Evolutionary conservation across 106 monocot species (phyloP), one percentile per base, ranked within the genome.

Genomic region (Dendrobium catenatum): DNA sequence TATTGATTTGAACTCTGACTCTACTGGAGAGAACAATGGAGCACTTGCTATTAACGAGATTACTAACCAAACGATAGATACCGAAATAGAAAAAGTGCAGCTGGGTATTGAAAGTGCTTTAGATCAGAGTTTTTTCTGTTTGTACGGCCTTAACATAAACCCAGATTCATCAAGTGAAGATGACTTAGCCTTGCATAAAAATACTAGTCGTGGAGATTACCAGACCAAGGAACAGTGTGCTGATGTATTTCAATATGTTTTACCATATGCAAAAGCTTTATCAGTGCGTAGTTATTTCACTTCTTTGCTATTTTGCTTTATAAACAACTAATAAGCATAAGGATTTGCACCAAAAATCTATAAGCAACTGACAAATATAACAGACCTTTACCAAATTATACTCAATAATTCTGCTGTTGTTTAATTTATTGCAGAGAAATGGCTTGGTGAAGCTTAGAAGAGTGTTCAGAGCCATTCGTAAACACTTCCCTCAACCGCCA

Each of bases 211-310:
- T 77, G 98, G 98, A 77, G 99, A 99, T 79, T 93, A 95, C 84
- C 91, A 99, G 87, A 99, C 95, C 43, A 93, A 90, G 81, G 99
- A 95, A 76, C 99, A 99, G 77, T 99, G 95, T 84, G 99, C 99
- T 72, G 99, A 99, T 93, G 99, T 99, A 70, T 99, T 99, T 80
- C 93, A 95, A 47, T 99, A 99, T 82, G 88, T 99, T 67, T 81
- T 99, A 43, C 99, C 99, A 18, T 99, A 99, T 91, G 93, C 95
- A 54, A 95, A 85, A 77, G 89, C 85, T 90, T 86, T 95, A 72
- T 99, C 99, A 29, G 93, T 93, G 75, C 79, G 90, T 87, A 73
- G 6, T 42, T 86, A 27, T 79, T 67, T 70, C 15, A 33, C 70
- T 70, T 43, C 42, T 42, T 40, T 61, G 54, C 47, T 80, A 42